Evolutionary conservation across 345 rosid species (phyloP).

Genomic region (Eucalyptus sp.): DNA sequence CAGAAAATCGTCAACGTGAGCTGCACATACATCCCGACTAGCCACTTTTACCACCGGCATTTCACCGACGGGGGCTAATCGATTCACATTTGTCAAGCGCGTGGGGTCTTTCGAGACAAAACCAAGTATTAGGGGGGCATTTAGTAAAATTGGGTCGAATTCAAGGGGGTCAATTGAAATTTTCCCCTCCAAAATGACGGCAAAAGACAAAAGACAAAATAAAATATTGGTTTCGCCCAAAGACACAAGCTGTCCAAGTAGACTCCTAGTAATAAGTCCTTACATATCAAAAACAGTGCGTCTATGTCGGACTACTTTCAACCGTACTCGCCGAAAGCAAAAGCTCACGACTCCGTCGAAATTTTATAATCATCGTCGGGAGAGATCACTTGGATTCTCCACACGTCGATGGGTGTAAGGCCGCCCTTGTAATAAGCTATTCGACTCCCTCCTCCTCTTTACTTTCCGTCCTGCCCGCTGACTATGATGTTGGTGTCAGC

Average conservation of each 20-base stretch:
- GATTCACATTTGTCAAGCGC: background rate
- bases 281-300: background rate
- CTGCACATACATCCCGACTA: background rate
- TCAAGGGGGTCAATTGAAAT: background rate
- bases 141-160: background rate
- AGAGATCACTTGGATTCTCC: background rate
- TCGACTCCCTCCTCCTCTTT: background rate
- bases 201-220: background rate
- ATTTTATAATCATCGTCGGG: background rate
- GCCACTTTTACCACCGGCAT: background rate
- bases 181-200: background rate
- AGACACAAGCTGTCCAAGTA: background rate
- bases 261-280: background rate
- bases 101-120: background rate
- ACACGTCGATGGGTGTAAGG: background rate
- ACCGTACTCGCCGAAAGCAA: background rate
- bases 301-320: background rate
- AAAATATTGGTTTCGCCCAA: background rate
- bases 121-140: background rate
- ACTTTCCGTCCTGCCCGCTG: background rate
- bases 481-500: background rate
- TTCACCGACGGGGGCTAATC: background rate
- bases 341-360: background rate
- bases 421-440: background rate
- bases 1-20: background rate